phyloP scores from a whole-genome alignment of 2,329 filamentous ascomycete genomes.

The Raffaelea ambrosiae region DNA sequence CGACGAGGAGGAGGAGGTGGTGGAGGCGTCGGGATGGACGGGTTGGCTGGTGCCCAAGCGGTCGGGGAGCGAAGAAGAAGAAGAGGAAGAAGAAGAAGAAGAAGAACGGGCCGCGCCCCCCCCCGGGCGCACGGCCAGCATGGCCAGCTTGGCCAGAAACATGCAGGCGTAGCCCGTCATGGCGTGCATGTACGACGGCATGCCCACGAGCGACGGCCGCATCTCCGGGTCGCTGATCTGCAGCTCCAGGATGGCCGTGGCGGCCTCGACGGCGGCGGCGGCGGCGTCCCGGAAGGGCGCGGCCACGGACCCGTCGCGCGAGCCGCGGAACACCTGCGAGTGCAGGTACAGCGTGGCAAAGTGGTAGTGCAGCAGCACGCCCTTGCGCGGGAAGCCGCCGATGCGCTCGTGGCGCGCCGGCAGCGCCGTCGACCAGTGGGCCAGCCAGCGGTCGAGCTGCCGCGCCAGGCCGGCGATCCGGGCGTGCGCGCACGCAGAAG shows the following conservation, averaged over 20 bases:
- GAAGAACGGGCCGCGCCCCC: no score
- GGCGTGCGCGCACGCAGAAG: no score
- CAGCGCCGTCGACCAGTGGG: constrained; percentile 23
- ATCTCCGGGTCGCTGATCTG: constrained; percentile 26
- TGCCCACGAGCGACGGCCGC: constrained; percentile 24
- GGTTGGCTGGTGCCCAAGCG: no score
- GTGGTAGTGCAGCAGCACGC: constrained; percentile 21
- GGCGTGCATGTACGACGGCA: constrained; percentile 42
- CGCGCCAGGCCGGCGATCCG: constrained; percentile 28
- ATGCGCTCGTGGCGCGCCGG: constrained; percentile 24
- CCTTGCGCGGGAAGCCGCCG: constrained; percentile 23
- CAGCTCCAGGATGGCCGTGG: constrained; percentile 28
- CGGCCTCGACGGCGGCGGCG: constrained; percentile 16
- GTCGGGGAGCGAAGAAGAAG: no score
- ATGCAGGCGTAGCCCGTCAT: constrained; percentile 46
- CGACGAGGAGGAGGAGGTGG: constrained; percentile 25
- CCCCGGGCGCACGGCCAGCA: constrained; percentile 17
- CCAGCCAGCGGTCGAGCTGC: constrained; percentile 28
- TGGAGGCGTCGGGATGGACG: no score
- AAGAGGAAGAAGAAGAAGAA: no score
- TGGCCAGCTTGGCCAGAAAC: constrained; percentile 39
- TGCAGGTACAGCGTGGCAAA: constrained; percentile 23
- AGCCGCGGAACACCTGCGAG: constrained; percentile 20
- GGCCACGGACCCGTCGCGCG: constrained; percentile 9
- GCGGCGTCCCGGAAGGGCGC: constrained; percentile 9